phyloP scores from a whole-genome alignment of 2,329 filamentous ascomycete species.

The Aspergillus alliaceus region DNA sequence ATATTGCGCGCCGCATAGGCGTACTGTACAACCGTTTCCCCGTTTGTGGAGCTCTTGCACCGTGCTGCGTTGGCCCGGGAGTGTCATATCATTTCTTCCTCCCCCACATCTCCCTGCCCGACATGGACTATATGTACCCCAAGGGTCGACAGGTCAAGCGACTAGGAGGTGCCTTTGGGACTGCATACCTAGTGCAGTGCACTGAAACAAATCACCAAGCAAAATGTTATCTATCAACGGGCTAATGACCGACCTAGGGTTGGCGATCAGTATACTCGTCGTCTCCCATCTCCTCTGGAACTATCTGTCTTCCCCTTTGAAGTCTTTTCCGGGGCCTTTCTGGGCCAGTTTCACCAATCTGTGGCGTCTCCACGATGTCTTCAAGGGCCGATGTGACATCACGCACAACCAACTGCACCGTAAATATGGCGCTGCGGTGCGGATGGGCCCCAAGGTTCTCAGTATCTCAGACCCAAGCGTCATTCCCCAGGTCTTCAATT shows the following conservation, averaged over 20 bases:
- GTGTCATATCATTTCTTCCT: not conserved
- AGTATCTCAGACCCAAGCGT: constrained; percentile 73
- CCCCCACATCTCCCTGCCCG: not conserved
- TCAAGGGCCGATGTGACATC: constrained; percentile 4
- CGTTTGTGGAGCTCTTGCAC: not conserved
- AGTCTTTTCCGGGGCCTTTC: constrained; percentile 5
- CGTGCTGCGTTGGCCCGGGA: not conserved
- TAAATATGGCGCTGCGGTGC: constrained; percentile 71
- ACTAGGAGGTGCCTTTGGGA: not conserved
- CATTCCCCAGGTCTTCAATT: constrained; percentile 73
- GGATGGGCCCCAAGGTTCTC: constrained; percentile 71
- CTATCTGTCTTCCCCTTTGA: constrained; percentile 1
- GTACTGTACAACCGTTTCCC: not conserved
- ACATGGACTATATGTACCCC: not conserved
- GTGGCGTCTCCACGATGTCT: constrained; percentile 10
- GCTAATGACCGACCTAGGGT: not conserved
- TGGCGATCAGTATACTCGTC: not conserved
- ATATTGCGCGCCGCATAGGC: no score
- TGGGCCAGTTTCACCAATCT: constrained; percentile 9
- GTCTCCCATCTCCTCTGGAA: not conserved
- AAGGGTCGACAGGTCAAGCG: not conserved
- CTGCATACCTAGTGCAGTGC: not conserved
- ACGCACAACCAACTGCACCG: constrained; percentile 56
- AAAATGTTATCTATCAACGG: not conserved
- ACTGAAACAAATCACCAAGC: not conserved